Base-by-base conservation (phyloP, 352 stramenopile genomes). In the Pythium sukuiense region DNA sequence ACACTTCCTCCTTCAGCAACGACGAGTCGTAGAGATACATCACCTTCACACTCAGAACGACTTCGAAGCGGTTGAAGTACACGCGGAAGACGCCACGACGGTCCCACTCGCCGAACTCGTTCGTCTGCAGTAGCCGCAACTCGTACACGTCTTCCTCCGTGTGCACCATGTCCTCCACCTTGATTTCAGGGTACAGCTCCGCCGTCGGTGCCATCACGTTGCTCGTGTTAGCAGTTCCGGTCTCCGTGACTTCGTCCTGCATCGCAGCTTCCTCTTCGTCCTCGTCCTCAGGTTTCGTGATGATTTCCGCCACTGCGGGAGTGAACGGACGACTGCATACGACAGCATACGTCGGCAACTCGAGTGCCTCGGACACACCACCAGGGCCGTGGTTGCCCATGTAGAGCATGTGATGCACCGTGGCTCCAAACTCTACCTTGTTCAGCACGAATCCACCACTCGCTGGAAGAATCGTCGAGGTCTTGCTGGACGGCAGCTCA, bases 21-120 rank as follows among this genome's bases (percentile, higher is more conserved):
- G 87, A 89, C 20, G 84, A 90, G 66, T 95, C 87, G 54, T 89
- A 92, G 13, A 95, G 59, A 32, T 95, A 94, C 85, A 95, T 93
- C 52, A 95, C 70, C 53, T 92, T 88, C 33, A 95, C 72, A 26
- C 79, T 92, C n/a, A 95, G 60, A 16, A 95, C 85, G 18, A 94
- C 84, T 65, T 95, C 87, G 58, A 88, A 90, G 3, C 87, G 79
- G 54, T 95, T 87, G 76, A 95, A 94, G 58, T 89, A 81, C 37
- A 94, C 80, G 20, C 82, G 84, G 58, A 95, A 95, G 29, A 95
- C 87, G 16, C 87, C 83, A 27, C 75, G 70, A 1, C 73, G 73
- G 39, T 80, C 76, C 87, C 86, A 94, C 57, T 95, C 85, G 29
- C 87, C 83, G 65, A 90, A 92, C 49, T 92, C 86, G 54, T 89